Evolutionary conservation across 805 yeast species (phyloP), one percentile per base, ranked within the genome.

Genomic region (Kluyveromyces lactis): DNA sequence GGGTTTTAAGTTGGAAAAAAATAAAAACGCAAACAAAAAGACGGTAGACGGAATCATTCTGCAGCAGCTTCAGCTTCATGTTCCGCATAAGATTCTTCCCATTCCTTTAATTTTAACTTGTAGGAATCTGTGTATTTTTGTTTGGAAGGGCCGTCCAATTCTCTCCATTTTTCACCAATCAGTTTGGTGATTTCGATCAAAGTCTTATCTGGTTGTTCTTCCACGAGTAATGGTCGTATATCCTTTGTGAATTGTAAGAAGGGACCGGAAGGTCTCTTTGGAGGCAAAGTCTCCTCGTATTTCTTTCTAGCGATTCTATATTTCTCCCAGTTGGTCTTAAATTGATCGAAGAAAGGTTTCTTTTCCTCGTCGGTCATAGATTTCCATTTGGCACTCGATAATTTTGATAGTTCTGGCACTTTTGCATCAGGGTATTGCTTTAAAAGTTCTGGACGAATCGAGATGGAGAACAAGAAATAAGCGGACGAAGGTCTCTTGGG

Each of bases 331-430:
- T 59, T 57, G 7, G 52, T 48, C 44, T 59, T 51, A 36, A 57
- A 58, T 41, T 55, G 80, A 54, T 72, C 77, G 65, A 81, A 87
- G 66, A 79, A 86, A 42, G 94, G 90, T 52, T 68, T 70, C 72
- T 87, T 89, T 47, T 81, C 86, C 29, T 75, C 80, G 41, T 75
- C 82, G 42, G 71, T 66, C 55, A 90, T 69, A 40, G 80, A 79
- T 71, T 79, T 86, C 98, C 98, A 90, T 65, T 75, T 78, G 59
- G 84, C 87, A 57, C 96, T 96, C 52, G 87, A 81, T 44, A 84
- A 62, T 65, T 80, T 85, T 12, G 64, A 62, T 31, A 67, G 27
- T 38, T 66, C 72, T 12, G 62, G 66, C 4, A 61, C 66, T 41
- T 58, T 58, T 26, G 63, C 62, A 37, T 53, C 59, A 2, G 64